A percentile compares a stretch with the other conserved stretches of the same genome.
These are phyloP conservation scores for Fusarium sp. DNA, from an alignment of 2,329 filamentous ascomycete genomes.

Conservation along the genomic window DNA sequence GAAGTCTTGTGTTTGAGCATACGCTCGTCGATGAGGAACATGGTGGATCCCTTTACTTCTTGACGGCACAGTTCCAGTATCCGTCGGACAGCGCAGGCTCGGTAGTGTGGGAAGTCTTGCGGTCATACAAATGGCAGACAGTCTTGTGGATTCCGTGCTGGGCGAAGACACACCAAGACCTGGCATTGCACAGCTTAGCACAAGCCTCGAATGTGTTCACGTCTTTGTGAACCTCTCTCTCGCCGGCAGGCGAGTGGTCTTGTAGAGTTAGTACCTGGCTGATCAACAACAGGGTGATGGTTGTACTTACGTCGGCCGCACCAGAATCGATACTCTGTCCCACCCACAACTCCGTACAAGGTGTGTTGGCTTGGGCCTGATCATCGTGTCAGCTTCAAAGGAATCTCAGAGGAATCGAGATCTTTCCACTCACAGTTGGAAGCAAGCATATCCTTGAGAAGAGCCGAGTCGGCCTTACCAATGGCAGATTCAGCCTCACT, in stretches of 20 bases:
- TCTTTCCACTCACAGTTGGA: background rate
- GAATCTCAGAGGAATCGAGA: background rate
- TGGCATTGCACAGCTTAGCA: constrained; percentile 6
- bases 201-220: constrained; percentile 1
- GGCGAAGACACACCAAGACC: constrained; percentile 1
- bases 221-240: background rate
- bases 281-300: background rate
- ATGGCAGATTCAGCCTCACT: background rate
- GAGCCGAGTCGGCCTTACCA: background rate
- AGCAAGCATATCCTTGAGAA: background rate
- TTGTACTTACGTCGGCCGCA: background rate
- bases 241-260: background rate
- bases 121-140: constrained; percentile 1
- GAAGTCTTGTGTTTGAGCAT: background rate
- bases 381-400: background rate
- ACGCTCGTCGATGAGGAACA: background rate
- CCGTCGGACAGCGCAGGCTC: background rate
- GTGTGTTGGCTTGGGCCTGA: constrained; percentile 2
- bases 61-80: constrained; percentile 1
- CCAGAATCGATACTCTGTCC: constrained; percentile 3
- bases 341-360: background rate
- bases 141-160: background rate
- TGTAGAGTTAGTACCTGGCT: background rate
- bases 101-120: background rate
- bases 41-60: background rate